phyloP scores from a whole-genome alignment of 768 basidiomycete genomes.

The Leccinum truebloodii region DNA sequence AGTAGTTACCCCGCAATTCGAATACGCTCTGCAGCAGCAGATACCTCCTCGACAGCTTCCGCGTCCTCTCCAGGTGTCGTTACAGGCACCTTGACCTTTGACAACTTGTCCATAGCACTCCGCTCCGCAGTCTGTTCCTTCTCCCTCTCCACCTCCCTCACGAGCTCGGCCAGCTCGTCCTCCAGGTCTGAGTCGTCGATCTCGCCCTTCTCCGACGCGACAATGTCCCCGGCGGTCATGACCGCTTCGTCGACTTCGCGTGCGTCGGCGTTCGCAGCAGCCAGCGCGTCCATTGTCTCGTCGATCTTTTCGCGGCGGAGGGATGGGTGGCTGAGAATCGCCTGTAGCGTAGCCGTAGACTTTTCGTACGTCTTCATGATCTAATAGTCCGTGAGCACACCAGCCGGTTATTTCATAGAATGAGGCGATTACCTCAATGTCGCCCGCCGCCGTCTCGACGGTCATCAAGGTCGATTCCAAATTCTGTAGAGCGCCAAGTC shows the following conservation, averaged over 20 bases:
- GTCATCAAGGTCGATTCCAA: slow-evolving; percentile 75
- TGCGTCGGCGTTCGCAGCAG: slow-evolving; percentile 80
- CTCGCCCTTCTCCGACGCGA: slow-evolving; percentile 45
- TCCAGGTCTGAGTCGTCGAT: slow-evolving; percentile 63
- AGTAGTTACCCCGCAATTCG: not conserved
- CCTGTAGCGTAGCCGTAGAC: slow-evolving; percentile 73
- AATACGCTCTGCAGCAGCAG: not conserved
- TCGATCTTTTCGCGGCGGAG: slow-evolving; percentile 80
- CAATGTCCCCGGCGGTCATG: slow-evolving; percentile 62
- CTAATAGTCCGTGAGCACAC: slow-evolving; percentile 38
- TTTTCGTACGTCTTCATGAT: slow-evolving; percentile 86
- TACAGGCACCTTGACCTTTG: slow-evolving; percentile 21
- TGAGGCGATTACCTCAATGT: slow-evolving; percentile 68
- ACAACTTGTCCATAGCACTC: slow-evolving; percentile 20
- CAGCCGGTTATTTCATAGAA: not conserved
- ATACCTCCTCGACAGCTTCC: not conserved
- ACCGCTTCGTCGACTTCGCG: slow-evolving; percentile 82
- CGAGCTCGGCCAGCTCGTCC: slow-evolving; percentile 62
- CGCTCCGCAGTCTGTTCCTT: slow-evolving; percentile 37
- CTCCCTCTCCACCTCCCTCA: slow-evolving; percentile 44
- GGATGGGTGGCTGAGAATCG: slow-evolving; percentile 78
- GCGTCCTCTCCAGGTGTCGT: slow-evolving; percentile 7
- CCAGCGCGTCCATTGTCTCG: slow-evolving; percentile 84
- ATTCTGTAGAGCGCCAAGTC: slow-evolving; percentile 70
- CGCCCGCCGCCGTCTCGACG: slow-evolving; percentile 88